phyloP scores from a whole-genome alignment of 768 basidiomycete species.

The Russula earlei region DNA sequence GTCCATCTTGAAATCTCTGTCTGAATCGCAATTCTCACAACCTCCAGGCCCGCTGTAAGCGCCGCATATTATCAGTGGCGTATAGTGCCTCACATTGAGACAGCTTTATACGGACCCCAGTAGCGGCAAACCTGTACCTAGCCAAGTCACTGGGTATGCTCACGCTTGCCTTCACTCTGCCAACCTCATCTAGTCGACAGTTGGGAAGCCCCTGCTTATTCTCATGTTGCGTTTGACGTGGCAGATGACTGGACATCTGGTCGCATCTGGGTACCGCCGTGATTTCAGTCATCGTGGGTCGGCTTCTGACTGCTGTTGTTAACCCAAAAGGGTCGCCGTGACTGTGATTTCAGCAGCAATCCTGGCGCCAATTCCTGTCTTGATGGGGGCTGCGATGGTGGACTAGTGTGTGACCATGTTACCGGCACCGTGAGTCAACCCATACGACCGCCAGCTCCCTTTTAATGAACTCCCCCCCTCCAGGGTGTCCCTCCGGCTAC shows the following conservation, averaged over 20 bases:
- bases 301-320: no score
- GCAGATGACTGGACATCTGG: constrained; percentile 32
- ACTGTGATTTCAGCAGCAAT: constrained; percentile 31
- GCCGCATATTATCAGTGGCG: no score
- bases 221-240: constrained; percentile 27
- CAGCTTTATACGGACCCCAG: no score
- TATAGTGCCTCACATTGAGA: no score
- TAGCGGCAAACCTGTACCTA: background rate
- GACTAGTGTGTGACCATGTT: constrained; percentile 27
- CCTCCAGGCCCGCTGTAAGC: no score
- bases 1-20: no score
- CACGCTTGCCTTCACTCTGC: background rate
- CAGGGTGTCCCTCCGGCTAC: no score
- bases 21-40: no score
- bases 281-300: background rate
- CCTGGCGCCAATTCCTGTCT: constrained; percentile 29
- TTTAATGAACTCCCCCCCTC: no score
- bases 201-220: constrained; percentile 25
- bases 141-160: constrained; percentile 25
- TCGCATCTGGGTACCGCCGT: constrained; percentile 29
- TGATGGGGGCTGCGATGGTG: constrained; percentile 35
- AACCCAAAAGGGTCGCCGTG: constrained; percentile 29
- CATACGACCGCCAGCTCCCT: no score
- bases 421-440: background rate
- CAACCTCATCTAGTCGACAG: constrained; percentile 8